Percentiles rank a stretch among this genome's conserved stretches.
phyloP scores from a whole-genome alignment of 208 protist genomes.

The Trypanosoma conorhini region DNA sequence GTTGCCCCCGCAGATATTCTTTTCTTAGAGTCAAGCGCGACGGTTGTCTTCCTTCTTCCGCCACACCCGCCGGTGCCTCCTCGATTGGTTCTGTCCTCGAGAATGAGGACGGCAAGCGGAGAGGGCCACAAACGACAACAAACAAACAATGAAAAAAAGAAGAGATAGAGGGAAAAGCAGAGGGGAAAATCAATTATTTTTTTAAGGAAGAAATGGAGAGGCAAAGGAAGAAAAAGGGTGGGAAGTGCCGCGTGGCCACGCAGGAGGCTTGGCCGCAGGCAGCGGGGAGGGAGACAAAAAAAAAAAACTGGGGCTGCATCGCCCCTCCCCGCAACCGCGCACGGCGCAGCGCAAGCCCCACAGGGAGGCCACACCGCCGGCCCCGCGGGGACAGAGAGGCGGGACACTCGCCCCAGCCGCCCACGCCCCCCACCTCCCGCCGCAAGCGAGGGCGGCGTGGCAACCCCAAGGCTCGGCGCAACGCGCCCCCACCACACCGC shows the following conservation, averaged over 20 bases:
- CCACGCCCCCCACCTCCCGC: too few relatives aligned
- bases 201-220: not conserved
- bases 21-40: not conserved
- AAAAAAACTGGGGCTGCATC: not conserved
- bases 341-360: not conserved
- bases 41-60: not conserved
- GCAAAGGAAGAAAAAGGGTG: constrained; percentile 47
- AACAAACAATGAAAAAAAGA: constrained; percentile 39
- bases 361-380: not conserved
- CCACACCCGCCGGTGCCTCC: not conserved
- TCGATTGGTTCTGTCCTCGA: not conserved
- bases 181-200: not conserved
- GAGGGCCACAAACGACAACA: not conserved
- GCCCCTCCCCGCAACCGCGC: too few relatives aligned
- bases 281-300: too few relatives aligned
- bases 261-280: not conserved
- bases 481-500: not conserved
- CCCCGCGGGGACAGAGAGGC: not conserved
- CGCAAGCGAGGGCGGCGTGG: not conserved
- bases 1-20: not conserved
- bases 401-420: not conserved
- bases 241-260: not conserved
- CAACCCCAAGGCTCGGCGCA: not conserved
- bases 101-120: not conserved
- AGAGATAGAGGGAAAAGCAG: not conserved